Conservation (phyloP, 139 green algal genomes). For the Chlorella vulgaris region DNA sequence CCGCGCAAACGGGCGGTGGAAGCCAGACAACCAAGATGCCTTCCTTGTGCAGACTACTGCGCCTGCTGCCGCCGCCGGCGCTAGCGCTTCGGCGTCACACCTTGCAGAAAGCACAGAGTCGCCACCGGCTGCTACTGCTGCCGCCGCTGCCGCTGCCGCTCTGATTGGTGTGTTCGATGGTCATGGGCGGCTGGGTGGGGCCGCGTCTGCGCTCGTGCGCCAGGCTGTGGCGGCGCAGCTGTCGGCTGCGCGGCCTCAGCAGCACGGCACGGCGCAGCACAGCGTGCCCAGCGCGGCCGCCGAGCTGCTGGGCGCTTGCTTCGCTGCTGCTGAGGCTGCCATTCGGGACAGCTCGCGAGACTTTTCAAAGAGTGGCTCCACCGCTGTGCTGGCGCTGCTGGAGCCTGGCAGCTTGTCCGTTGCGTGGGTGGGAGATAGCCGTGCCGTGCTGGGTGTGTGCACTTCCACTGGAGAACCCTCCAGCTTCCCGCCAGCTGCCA, state of each 20-base stretch:
- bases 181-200: conserved; percentile 41
- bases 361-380: conserved; percentile 43
- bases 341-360: conserved; percentile 16
- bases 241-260: too few species aligned
- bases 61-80: neutral
- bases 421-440: neutral
- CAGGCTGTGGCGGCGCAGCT: conserved; percentile 24
- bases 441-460: conserved; percentile 54
- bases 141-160: neutral
- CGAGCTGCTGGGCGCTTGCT: conserved; percentile 1
- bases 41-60: conserved; percentile 47
- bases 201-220: conserved; percentile 20
- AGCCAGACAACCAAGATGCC: conserved; percentile 53
- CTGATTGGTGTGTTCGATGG: conserved; percentile 57
- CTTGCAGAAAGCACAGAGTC: neutral
- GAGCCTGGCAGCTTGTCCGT: conserved; percentile 9
- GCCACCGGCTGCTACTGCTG: neutral
- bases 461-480: too few species aligned
- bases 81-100: too few species aligned
- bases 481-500: too few species aligned
- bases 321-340: neutral
- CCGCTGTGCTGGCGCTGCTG: conserved; percentile 48
- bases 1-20: conserved; percentile 29
- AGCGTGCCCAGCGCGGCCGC: conserved; percentile 10
- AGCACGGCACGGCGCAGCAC: neutral